A percentile compares a stretch with the other conserved stretches of the same genome.
Conservation (phyloP, 169 alveolate species). For the Babesia divergens region DNA sequence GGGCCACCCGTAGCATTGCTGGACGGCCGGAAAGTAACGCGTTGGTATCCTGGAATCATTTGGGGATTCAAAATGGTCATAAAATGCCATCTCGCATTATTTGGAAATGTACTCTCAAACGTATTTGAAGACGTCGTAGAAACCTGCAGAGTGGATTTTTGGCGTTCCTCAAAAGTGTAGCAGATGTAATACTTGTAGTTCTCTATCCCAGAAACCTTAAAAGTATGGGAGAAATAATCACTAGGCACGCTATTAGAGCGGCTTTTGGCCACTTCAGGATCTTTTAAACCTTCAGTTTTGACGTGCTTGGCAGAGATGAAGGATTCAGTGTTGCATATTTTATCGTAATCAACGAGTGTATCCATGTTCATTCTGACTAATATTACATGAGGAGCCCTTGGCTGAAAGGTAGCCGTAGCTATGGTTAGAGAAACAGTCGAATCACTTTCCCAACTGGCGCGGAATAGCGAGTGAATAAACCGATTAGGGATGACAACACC, state of each 20-base stretch:
- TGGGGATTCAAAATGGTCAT: conserved; percentile 32
- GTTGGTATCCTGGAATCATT: not conserved
- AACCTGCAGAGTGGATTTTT: too few relatives aligned
- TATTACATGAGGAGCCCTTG: not conserved
- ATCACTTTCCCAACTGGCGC: conserved; percentile 9
- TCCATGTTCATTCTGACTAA: conserved; percentile 12
- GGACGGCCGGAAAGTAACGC: conserved; percentile 2
- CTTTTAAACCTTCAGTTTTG: not conserved
- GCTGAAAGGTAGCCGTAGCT: not conserved
- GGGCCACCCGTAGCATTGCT: not conserved
- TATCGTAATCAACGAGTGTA: conserved; percentile 13
- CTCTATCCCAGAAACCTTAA: conserved; percentile 1
- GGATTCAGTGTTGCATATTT: conserved; percentile 8
- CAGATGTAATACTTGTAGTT: conserved; percentile 39
- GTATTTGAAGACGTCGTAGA: not conserved
- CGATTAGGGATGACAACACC: conserved; percentile 36
- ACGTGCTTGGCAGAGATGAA: not conserved
- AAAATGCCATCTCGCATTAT: not conserved
- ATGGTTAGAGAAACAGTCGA: not conserved
- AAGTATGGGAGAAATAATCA: not conserved
- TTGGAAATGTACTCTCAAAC: not conserved
- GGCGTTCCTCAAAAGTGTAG: not conserved
- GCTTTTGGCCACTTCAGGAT: not conserved
- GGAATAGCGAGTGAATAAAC: not conserved
- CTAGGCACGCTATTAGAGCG: not conserved